Conservation (phyloP, 495 filamentous ascomycete species). For the Bombardia bombarda region DNA sequence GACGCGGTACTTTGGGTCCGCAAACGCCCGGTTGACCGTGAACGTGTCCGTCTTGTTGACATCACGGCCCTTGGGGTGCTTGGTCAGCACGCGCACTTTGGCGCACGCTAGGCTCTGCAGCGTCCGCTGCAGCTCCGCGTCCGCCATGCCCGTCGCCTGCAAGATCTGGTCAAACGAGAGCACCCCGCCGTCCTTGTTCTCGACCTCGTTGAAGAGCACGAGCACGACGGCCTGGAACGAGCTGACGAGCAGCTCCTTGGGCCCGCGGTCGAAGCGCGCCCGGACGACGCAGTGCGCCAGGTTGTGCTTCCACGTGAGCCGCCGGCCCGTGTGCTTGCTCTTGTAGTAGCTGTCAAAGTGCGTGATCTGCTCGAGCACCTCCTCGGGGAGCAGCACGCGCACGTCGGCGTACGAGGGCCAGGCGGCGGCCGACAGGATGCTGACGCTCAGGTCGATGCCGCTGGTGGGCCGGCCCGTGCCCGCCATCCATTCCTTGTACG, state of each 20-base stretch:
- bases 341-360: conserved; percentile 78
- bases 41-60: conserved; percentile 73
- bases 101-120: conserved; percentile 92
- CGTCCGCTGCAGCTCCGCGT: conserved; percentile 74
- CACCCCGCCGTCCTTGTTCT: conserved; percentile 32
- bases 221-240: conserved; percentile 89
- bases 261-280: conserved; percentile 66
- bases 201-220: conserved; percentile 78
- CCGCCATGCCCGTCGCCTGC: conserved; percentile 54
- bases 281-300: conserved; percentile 79
- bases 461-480: conserved; percentile 40
- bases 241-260: conserved; percentile 79
- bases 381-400: conserved; percentile 62
- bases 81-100: conserved; percentile 75
- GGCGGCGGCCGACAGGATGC: conserved; percentile 73
- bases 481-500: conserved; percentile 52
- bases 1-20: conserved; percentile 76
- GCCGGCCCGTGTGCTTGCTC: conserved; percentile 76
- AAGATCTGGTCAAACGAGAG: conserved; percentile 65
- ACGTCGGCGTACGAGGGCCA: conserved; percentile 92
- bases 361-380: conserved; percentile 57
- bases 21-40: conserved; percentile 65
- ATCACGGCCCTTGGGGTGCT: conserved; percentile 77
- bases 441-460: conserved; percentile 73
- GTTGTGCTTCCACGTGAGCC: conserved; percentile 85